Evolutionary conservation across 1,139 yeast genomes (phyloP), one percentile per base, ranked within the genome.

Genomic region (Taphrina betulina): DNA sequence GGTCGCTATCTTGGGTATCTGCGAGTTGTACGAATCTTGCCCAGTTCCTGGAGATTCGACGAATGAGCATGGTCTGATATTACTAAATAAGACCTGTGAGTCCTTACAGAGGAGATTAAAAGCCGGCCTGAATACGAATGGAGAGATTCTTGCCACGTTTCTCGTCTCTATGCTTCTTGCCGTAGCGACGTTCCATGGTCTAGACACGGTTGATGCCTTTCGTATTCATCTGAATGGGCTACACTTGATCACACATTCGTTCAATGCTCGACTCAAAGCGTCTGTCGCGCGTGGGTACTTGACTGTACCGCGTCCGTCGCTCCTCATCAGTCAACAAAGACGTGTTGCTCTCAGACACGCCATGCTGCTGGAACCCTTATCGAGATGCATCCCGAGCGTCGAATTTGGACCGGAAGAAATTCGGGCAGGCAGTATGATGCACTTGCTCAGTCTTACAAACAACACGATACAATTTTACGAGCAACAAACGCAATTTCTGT

Each of bases 161-260:
- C 19, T 19, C 34, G 38, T 43, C 38, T 20, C 29, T 10, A 14
- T 37, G 8, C 31, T 43, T 19, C 38, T 43, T 3, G 48, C 48
- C 8, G 48, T 31, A 16, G 48, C 29, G 29, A 43, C 48, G 7
- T 43, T 43, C 28, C 20, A n/a, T 16, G 48, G 48, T 29, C 28
- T 43, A 10, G 48, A 37, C 38, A 31, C 48, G 3, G 19, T 33
- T 3, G 29, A 43, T 10, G 48, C 34, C 19, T 29, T 43, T 8
- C 37, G 28, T 8, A 17, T 29, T 8, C 48, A 43, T 33, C 17
- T 43, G 19, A 20, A 17, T 12, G 48, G 48, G 2, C 7, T 43
- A 4, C 48, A 33, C n/a, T n/a, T n/a, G n/a, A n/a, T n/a, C n/a
- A n/a, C n/a, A n/a, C n/a, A n/a, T n/a, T n/a, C n/a, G n/a, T n/a